These are phyloP conservation scores for Neopestalotiopsis rosae DNA, from an alignment of 2,329 filamentous ascomycete genomes.

Conservation along the genomic window DNA sequence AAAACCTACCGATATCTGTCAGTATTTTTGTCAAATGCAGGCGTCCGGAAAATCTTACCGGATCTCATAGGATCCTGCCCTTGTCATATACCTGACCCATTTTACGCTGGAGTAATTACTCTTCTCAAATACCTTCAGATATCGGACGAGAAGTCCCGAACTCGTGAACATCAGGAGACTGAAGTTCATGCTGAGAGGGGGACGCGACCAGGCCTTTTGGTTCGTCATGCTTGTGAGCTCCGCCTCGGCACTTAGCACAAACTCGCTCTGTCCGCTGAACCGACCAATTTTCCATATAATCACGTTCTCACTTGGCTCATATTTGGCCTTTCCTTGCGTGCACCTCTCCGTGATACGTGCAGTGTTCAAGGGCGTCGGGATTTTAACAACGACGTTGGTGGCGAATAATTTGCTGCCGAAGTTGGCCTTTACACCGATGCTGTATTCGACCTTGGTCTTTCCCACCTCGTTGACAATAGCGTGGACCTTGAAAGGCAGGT, in stretches of 20 bases:
- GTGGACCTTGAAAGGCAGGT: conserved; percentile 97
- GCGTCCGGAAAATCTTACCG: conserved; percentile 55
- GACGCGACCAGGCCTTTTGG: conserved; percentile 94
- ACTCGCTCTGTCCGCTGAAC: conserved; percentile 98
- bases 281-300: conserved; percentile 99
- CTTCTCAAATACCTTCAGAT: conserved; percentile 99
- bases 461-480: conserved; percentile 98
- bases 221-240: conserved; percentile 96
- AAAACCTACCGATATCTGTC: background rate
- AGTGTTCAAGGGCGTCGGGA: conserved; percentile 95
- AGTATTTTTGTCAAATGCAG: background rate
- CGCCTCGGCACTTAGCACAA: conserved; percentile 91
- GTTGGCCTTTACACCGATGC: conserved; percentile 95
- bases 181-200: conserved; percentile 90
- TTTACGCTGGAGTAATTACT: conserved; percentile 98
- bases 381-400: conserved; percentile 92
- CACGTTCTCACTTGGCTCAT: conserved; percentile 96
- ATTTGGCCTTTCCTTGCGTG: conserved; percentile 96
- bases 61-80: conserved; percentile 97
- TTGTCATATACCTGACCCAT: conserved; percentile 99
- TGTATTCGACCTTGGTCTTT: conserved; percentile 98
- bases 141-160: conserved; percentile 87
- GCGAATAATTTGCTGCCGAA: conserved; percentile 96
- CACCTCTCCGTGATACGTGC: conserved; percentile 92
- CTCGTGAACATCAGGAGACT: conserved; percentile 98